These are phyloP conservation scores for Sparassis latifolia DNA, from an alignment of 1,284 basidiomycete species.

Conservation along the genomic window DNA sequence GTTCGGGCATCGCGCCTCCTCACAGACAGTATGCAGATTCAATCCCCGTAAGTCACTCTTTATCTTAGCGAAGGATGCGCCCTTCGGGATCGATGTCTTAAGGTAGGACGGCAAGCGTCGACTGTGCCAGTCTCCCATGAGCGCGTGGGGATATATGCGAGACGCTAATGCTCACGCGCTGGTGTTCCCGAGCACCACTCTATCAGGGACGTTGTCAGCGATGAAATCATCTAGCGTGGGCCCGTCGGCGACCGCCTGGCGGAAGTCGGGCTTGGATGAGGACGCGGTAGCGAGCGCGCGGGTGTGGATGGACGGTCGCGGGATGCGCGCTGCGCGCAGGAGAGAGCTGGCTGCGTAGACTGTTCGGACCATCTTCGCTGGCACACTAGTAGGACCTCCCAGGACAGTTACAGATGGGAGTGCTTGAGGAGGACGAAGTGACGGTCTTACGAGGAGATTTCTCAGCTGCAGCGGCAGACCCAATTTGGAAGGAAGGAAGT, in stretches of 20 bases:
- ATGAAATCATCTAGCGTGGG: slow-evolving; percentile 86
- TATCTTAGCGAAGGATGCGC: slow-evolving; percentile 85
- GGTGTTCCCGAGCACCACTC: slow-evolving; percentile 75
- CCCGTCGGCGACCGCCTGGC: slow-evolving; percentile 59
- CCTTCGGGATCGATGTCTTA: slow-evolving; percentile 91
- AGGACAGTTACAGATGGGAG: too few relatives aligned
- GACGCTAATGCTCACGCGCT: slow-evolving; percentile 47
- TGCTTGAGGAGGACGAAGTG: too few relatives aligned
- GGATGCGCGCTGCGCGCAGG: slow-evolving; percentile 16
- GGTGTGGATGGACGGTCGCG: slow-evolving; percentile 13
- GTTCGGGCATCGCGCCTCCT: slow-evolving; percentile 98
- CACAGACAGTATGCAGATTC: slow-evolving; percentile 92
- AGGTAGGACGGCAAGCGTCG: slow-evolving; percentile 88
- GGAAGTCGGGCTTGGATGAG: slow-evolving; percentile 43
- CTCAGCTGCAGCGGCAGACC: too few relatives aligned
- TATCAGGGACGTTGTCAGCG: slow-evolving; percentile 51
- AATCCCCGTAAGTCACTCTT: slow-evolving; percentile 94
- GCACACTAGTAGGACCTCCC: too few relatives aligned
- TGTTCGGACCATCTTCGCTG: slow-evolving; percentile 9
- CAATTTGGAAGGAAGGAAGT: too few relatives aligned
- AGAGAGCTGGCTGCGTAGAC: slow-evolving; percentile 8
- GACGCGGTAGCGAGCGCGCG: slow-evolving; percentile 56
- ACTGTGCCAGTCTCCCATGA: slow-evolving; percentile 32
- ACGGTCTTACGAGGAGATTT: too few relatives aligned
- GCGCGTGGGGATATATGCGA: not conserved